phyloP scores from a whole-genome alignment of 2,329 filamentous ascomycete species.

The Penicillium sclerotigenum region DNA sequence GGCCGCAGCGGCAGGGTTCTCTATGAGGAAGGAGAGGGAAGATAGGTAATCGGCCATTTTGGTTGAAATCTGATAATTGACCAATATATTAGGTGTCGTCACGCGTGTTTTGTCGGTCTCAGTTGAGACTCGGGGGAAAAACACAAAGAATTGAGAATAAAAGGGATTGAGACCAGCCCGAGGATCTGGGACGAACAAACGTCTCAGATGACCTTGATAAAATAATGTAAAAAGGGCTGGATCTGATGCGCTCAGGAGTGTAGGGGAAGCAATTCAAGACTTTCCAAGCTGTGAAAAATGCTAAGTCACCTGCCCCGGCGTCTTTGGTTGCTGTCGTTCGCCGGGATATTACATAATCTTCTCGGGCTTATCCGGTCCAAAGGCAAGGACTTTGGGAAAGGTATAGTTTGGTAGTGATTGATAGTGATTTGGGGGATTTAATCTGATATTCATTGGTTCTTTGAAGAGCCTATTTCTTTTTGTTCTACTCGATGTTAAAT shows the following conservation, averaged over 20 bases:
- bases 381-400: not conserved
- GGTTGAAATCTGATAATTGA: constrained; percentile 18
- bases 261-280: constrained; percentile 24
- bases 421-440: no score
- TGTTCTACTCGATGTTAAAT: not conserved
- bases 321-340: constrained; percentile 27
- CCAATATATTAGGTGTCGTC: constrained; percentile 22
- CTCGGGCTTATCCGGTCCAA: not conserved
- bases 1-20: constrained; percentile 68
- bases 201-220: constrained; percentile 17
- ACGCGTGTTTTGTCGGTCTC: constrained; percentile 25
- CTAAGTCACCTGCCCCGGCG: constrained; percentile 34
- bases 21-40: constrained; percentile 64
- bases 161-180: constrained; percentile 31
- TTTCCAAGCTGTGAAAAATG: constrained; percentile 33
- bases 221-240: constrained; percentile 14
- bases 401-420: not conserved
- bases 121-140: constrained; percentile 25
- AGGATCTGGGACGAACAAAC: constrained; percentile 23
- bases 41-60: constrained; percentile 44
- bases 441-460: not conserved
- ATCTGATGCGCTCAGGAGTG: constrained; percentile 27
- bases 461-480: not conserved
- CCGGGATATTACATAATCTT: constrained; percentile 23
- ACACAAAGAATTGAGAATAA: constrained; percentile 19